Conservation (phyloP, 805 yeast genomes). For the Zygotorulaspora chibaensis region DNA sequence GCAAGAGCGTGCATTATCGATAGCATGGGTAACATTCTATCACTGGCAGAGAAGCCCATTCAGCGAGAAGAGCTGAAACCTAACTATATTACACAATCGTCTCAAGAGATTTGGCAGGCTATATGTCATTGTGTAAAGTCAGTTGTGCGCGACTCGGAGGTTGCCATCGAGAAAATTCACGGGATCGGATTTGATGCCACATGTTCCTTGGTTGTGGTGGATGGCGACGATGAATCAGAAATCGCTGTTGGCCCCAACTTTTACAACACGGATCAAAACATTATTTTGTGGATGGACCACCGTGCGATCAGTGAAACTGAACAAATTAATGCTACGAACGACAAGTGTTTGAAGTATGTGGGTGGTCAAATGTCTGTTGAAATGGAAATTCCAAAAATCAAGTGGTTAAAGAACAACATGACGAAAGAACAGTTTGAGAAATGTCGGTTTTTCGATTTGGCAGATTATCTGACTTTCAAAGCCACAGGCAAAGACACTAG, state of each 20-base stretch:
- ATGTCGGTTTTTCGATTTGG: slow-evolving; percentile 84
- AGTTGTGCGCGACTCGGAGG: slow-evolving; percentile 68
- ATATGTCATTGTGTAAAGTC: slow-evolving; percentile 78
- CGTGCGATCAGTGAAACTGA: slow-evolving; percentile 81
- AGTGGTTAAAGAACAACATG: slow-evolving; percentile 88
- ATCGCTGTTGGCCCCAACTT: slow-evolving; percentile 93
- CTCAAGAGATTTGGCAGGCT: slow-evolving; percentile 87
- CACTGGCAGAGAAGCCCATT: slow-evolving; percentile 74
- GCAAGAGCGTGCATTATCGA: slow-evolving; percentile 93
- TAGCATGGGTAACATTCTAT: slow-evolving; percentile 72
- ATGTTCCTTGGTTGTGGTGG: slow-evolving; percentile 83
- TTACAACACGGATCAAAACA: slow-evolving; percentile 64
- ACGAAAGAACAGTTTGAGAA: slow-evolving; percentile 53
- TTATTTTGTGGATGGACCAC: slow-evolving; percentile 98
- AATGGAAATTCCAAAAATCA: slow-evolving; percentile 96
- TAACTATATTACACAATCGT: slow-evolving; percentile 76
- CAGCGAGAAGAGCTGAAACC: slow-evolving; percentile 71
- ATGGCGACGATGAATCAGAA: slow-evolving; percentile 61
- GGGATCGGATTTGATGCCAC: slow-evolving; percentile 98
- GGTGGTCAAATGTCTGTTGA: slow-evolving; percentile 98
- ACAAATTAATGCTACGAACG: slow-evolving; percentile 74
- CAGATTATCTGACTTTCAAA: slow-evolving; percentile 86
- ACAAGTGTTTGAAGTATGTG: slow-evolving; percentile 79
- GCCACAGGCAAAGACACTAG: slow-evolving; percentile 87
- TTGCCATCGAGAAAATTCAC: slow-evolving; percentile 60